phyloP scores from a whole-genome alignment of 306 rosid genomes.

The Rosa persica region DNA sequence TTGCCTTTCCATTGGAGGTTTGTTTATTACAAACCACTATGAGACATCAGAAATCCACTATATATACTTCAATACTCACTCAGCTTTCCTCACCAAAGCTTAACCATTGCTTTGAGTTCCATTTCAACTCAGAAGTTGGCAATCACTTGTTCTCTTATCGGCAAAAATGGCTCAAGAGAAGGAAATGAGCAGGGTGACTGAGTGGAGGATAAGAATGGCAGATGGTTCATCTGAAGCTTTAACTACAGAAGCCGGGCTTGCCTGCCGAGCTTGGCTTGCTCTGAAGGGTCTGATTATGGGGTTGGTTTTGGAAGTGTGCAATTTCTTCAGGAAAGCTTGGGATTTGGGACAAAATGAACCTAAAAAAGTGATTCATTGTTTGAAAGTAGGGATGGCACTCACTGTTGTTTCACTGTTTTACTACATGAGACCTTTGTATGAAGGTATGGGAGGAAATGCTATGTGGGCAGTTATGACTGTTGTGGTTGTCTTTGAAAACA shows the following conservation, averaged over 20 bases:
- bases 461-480: slow-evolving; percentile 93
- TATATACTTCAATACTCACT: slow-evolving; percentile 30
- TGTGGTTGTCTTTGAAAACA: slow-evolving; percentile 66
- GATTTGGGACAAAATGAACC: slow-evolving; percentile 73
- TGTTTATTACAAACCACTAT: slow-evolving; percentile 5
- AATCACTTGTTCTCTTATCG: neutral
- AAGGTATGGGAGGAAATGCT: slow-evolving; percentile 75
- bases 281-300: slow-evolving; percentile 36
- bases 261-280: slow-evolving; percentile 21
- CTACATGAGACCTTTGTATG: slow-evolving; percentile 72
- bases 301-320: slow-evolving; percentile 38
- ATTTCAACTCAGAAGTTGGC: neutral
- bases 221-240: slow-evolving; percentile 40
- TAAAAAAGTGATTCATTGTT: slow-evolving; percentile 65
- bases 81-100: slow-evolving; percentile 13
- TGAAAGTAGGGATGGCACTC: slow-evolving; percentile 84
- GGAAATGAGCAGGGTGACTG: slow-evolving; percentile 28
- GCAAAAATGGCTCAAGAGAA: slow-evolving; percentile 34
- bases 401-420: slow-evolving; percentile 69
- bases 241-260: slow-evolving; percentile 25
- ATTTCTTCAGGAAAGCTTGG: slow-evolving; percentile 68
- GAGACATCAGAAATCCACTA: slow-evolving; percentile 1
- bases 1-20: slow-evolving; percentile 14
- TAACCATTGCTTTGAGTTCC: slow-evolving; percentile 4
- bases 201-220: slow-evolving; percentile 63